Base-by-base conservation (phyloP, 257 asterid genomes). In the Verbascum thapsus region DNA sequence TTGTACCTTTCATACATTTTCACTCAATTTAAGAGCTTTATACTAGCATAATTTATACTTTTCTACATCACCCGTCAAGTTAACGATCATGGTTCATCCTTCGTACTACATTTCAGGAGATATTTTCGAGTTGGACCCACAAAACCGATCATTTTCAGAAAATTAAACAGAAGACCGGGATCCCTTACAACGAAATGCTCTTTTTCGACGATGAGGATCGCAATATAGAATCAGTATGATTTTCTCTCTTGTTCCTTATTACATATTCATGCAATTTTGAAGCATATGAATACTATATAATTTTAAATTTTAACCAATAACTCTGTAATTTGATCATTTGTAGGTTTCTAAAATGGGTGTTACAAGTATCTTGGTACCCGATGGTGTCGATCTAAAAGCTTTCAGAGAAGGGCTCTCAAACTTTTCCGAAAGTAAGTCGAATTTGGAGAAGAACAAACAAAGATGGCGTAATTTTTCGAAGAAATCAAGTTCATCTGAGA, bases 191-290 rank as follows among this genome's bases (percentile, higher is more conserved):
- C 11, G 85, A 78, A 60, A 91, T 91, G 95, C 88, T 91, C 64
- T 91, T 91, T 63, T 91, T 91, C 20, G 98, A 91, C 56, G 98
- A 91, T 55, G 98, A 91, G 70, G 61, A 91, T 63, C 88, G 94
- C 55, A 91, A 88, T 76, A 85, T 79, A 51, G 78, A 82, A 67
- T 81, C 96, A 20, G 96, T 88, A 82, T 70, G 72, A 62, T 71
- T 49, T 53, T 66, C 35, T 67, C 58, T 42, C 61, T 12, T 13
- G 37, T n/a, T 13, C 12, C 54, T 65, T 42, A 1, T 42, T 3
- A 8, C 48, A 5, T 42, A 10, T 22, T 11, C 30, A 15, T 35
- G 26, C 52, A 2, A 39, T 30, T 10, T 6, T 52, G 17, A 10
- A 30, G 43, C 60, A 23, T 20, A 18, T 30, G 9, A 1, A 17